Evolutionary conservation across 495 filamentous ascomycete genomes (phyloP), one percentile per base, ranked within the genome.

Genomic region (Pyronema omphalodes): DNA sequence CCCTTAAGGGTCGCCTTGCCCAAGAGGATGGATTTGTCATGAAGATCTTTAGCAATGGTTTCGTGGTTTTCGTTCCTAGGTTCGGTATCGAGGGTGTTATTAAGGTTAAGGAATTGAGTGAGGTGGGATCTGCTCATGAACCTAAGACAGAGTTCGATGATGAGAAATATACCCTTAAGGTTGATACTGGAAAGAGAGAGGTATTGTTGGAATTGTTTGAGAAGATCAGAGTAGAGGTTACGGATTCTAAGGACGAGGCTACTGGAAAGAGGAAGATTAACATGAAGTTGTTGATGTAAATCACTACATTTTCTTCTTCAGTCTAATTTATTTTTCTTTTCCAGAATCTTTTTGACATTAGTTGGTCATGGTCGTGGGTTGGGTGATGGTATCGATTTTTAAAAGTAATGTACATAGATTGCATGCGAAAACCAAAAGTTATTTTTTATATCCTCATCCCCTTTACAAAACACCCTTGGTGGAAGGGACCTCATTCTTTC

Each of bases 81-180:
- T 98, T 98, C 65, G 93, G 91, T 11, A 89, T 98, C 58, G 91
- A 98, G 67, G 82, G 86, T 37, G 70, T 94, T 56, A 88, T 98
- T 53, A 75, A 88, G 36, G 67, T 94, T 60, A 73, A 82, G 58
- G 93, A 95, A 68, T 71, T 98, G 57, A 80, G 79, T 19, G 76
- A 80, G 6, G 51, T 51, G 1, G 55, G 18, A 14, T 7, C 29
- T 11, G 7, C 9, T 8, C 18, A 57, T 19, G 57, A 55, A 45
- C 56, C 59, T 0, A 80, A 84, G 62, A 81, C 81, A 9, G 74
- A 71, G 17, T 96, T 84, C 62, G 87, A 94, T 69, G 78, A 76
- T 0, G 88, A 94, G 59, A 79, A 81, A 37, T 96, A 93, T 67
- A 74, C 74, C 39, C 71, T 98, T 9, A 74, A 63, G 14, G 14